Base-by-base conservation (phyloP, 2,329 filamentous ascomycete genomes). In the Celoporthe dispersa region DNA sequence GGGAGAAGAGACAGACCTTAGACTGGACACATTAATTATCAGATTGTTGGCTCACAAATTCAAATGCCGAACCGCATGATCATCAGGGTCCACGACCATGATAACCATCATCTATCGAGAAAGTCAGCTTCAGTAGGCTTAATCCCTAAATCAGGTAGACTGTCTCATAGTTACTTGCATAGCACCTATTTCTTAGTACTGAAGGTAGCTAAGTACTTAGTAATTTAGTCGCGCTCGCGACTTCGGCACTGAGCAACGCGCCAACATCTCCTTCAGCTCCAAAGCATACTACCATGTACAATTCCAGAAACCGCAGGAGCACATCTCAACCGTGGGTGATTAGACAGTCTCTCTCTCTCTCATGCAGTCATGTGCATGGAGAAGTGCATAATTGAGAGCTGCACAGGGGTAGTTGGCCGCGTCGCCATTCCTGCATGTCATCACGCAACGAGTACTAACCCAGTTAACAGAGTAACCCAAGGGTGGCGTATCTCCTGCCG, bases 381-480 rank as follows among this genome's bases (percentile, higher is more conserved):
- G n/a, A 64, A 16, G 25, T 28, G 39, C 39, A 63, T 28, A 1
- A 22, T 63, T 7, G 25, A 44, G 61, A 11, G 14, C 33, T 14
- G 35, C n/a, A 44, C 25, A 62, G 25, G n/a, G 61, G 39, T 44
- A 3, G 25, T 39, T 25, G 31, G 19, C 2, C 6, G 25, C 28
- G 35, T 61, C 65, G 65, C 31, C 65, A 67, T 67, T 61, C 28
- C 9, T 48, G 65, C 55, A 61, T 37, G 19, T 16, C 28, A 61
- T 67, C 55, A 62, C 65, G 55, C 65, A 67, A 67, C 25, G 16
- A 25, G 12, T 48, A n/a, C 61, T 64, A 48, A 31, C 37, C 62
- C 3, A 35, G 25, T 22, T 22, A 8, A 33, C 57, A 64, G 9
- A n/a, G 6, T 1, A 25, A 48, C 39, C 22, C 25, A 22, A 64